These are phyloP conservation scores for Monosporascus cannonballus DNA, from an alignment of 2,329 filamentous ascomycete species.

Conservation along the genomic window DNA sequence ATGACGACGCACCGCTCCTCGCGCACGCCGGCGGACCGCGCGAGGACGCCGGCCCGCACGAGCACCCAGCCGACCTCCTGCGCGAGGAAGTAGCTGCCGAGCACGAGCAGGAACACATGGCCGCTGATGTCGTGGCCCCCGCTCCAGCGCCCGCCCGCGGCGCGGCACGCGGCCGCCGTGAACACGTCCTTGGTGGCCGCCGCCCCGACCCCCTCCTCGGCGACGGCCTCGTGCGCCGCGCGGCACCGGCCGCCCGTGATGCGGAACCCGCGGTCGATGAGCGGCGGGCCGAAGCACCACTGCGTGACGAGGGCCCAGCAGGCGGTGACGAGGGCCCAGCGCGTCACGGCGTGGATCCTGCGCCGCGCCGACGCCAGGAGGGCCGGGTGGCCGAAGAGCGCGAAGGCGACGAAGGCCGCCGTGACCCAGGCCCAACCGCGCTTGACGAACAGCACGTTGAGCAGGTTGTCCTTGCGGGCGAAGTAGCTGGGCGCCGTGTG, in stretches of 20 bases:
- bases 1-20: conserved; percentile 65
- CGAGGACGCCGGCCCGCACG: conserved; percentile 31
- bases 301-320: conserved; percentile 88
- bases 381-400: conserved; percentile 57
- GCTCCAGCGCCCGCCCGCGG: conserved; percentile 74
- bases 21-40: conserved; percentile 28
- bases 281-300: conserved; percentile 88
- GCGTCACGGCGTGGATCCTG: conserved; percentile 52
- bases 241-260: conserved; percentile 83
- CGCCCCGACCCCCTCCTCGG: conserved; percentile 27
- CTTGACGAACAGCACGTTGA: conserved; percentile 94
- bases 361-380: conserved; percentile 24
- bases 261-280: conserved; percentile 87
- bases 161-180: conserved; percentile 75
- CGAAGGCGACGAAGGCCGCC: conserved; percentile 63
- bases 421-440: conserved; percentile 91
- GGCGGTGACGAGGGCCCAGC: conserved; percentile 67
- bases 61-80: conserved; percentile 68
- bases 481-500: conserved; percentile 73
- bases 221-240: conserved; percentile 41
- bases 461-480: conserved; percentile 84
- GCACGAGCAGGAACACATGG: conserved; percentile 86
- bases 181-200: conserved; percentile 47
- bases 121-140: conserved; percentile 97
- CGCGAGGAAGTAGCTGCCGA: conserved; percentile 74